A percentile compares a stretch with the other conserved stretches of the same genome.
Conservation (phyloP, 345 rosid genomes). For the Eucalyptus microcorys region DNA sequence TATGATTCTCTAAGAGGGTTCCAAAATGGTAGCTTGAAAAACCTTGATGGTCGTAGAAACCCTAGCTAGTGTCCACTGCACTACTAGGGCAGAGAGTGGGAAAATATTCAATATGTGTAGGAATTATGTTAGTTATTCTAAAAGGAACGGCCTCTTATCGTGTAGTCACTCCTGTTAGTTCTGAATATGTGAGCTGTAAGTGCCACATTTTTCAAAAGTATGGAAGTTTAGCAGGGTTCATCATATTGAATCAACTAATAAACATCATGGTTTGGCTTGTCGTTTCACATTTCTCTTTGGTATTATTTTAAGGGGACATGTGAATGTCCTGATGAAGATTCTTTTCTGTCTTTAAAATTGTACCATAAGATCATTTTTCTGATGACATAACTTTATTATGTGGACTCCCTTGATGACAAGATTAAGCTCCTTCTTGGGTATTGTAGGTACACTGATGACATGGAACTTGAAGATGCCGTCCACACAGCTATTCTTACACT, state of each 20-base stretch:
- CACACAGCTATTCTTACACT: constrained; percentile 92
- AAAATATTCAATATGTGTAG: background rate
- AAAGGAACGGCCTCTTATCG: background rate
- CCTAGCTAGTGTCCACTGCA: background rate
- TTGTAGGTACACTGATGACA: constrained; percentile 81
- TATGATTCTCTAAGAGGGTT: background rate
- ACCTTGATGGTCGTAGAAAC: background rate
- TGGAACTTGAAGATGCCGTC: constrained; percentile 99
- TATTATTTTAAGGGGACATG: background rate
- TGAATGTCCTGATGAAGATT: background rate
- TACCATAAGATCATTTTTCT: background rate
- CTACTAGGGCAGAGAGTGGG: background rate
- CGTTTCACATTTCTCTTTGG: background rate
- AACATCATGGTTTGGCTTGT: background rate
- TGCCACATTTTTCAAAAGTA: background rate
- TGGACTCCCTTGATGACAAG: background rate
- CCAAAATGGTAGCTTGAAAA: background rate
- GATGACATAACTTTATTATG: background rate
- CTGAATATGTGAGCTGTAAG: background rate
- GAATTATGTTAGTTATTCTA: background rate
- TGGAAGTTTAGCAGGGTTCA: background rate
- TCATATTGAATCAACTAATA: background rate
- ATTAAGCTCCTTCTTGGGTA: background rate
- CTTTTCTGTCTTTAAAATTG: background rate
- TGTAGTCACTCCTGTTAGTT: background rate